These are phyloP conservation scores for Aspergillus floridensis DNA, from an alignment of 2,329 filamentous ascomycete species.

Conservation along the genomic window DNA sequence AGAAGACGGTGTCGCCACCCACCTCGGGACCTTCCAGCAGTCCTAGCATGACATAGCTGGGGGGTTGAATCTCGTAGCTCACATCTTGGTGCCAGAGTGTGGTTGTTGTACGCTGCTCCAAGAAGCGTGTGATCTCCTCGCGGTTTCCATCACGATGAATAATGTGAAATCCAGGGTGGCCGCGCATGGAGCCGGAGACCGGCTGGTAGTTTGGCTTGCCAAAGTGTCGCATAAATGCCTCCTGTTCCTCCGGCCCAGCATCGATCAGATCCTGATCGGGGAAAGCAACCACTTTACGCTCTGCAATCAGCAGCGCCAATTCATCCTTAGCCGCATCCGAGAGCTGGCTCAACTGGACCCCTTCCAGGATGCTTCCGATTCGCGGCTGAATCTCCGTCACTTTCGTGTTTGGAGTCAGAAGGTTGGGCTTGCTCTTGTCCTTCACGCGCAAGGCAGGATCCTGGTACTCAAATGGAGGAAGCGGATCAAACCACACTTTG, in stretches of 20 bases:
- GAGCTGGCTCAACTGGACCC: constrained; percentile 49
- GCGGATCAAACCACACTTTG: constrained; percentile 46
- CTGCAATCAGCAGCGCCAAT: constrained; percentile 64
- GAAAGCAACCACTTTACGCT: constrained; percentile 58
- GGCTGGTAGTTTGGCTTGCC: constrained; percentile 48
- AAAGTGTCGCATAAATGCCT: constrained; percentile 47
- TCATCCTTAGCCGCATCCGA: constrained; percentile 51
- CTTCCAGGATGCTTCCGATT: constrained; percentile 43
- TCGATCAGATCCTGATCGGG: constrained; percentile 52
- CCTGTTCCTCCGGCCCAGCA: constrained; percentile 42
- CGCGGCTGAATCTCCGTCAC: constrained; percentile 43
- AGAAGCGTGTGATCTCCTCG: constrained; percentile 44
- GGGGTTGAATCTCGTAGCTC: constrained; percentile 49
- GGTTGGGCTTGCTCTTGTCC: constrained; percentile 39
- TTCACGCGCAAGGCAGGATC: constrained; percentile 49
- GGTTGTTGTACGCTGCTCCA: constrained; percentile 45
- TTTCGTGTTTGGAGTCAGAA: constrained; percentile 31
- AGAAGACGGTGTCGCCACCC: constrained; percentile 50
- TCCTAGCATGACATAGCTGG: constrained; percentile 49
- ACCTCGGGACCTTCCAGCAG: constrained; percentile 51
- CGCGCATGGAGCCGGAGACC: constrained; percentile 42
- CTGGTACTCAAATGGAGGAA: constrained; percentile 44
- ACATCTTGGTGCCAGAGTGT: constrained; percentile 52
- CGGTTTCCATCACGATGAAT: constrained; percentile 47
- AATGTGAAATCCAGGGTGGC: constrained; percentile 47